A percentile compares a stretch with the other conserved stretches of the same genome.
phyloP scores from a whole-genome alignment of 2,329 filamentous ascomycete species.

The Cladosporium sp. region DNA sequence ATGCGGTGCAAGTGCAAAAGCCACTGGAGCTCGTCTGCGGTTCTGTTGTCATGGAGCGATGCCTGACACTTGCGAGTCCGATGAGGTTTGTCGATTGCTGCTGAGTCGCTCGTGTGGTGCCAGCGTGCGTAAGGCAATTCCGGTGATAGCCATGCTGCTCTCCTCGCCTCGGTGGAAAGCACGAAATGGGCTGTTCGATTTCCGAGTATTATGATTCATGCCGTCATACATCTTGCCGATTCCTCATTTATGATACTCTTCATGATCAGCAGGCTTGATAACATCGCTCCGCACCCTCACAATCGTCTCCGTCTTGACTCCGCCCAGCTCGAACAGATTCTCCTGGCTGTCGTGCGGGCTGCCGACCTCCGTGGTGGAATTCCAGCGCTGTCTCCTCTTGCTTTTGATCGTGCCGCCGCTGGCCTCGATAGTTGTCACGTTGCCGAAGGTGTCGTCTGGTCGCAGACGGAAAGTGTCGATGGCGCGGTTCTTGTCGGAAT shows the following conservation, averaged over 20 bases:
- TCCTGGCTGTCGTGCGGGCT: slow-evolving; percentile 12
- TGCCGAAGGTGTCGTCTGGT: slow-evolving; percentile 30
- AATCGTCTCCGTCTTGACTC: slow-evolving; percentile 14
- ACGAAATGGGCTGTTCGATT: background rate
- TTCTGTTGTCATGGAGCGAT: background rate
- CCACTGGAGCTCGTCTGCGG: background rate
- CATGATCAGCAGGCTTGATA: background rate
- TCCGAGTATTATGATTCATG: background rate
- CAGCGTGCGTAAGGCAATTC: background rate
- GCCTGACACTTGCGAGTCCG: background rate
- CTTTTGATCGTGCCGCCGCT: slow-evolving; percentile 2
- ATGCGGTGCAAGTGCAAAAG: background rate
- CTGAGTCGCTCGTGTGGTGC: background rate
- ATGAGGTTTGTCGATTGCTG: background rate
- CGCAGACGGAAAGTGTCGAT: slow-evolving; percentile 32
- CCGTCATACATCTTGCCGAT: background rate
- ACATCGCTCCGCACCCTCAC: slow-evolving; percentile 15
- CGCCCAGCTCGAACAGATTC: slow-evolving; percentile 10
- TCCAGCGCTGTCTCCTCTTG: slow-evolving; percentile 3
- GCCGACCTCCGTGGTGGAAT: background rate
- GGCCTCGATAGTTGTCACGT: slow-evolving; percentile 32
- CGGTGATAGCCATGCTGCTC: background rate
- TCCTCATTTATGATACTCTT: background rate
- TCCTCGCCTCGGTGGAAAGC: background rate
- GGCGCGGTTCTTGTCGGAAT: slow-evolving; percentile 35